A percentile compares a stretch with the other conserved stretches of the same genome.
Evolutionary conservation across 2,329 filamentous ascomycete species (phyloP).

Genomic region (Penicillium palitans): DNA sequence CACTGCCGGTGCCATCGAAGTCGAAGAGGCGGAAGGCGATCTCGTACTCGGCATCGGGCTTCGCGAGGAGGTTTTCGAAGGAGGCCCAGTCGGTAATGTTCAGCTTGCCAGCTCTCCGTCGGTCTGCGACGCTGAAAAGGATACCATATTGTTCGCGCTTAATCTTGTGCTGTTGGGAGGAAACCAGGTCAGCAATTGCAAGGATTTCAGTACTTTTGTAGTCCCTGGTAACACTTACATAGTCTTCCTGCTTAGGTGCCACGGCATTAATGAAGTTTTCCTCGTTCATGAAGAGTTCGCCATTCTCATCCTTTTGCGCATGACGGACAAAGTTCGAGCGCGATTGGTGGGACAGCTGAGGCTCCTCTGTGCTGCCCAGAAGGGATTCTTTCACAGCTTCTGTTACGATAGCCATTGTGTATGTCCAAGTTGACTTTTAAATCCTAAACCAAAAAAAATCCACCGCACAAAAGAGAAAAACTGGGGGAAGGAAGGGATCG

Average conservation of each 20-base stretch:
- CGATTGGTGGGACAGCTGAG: conserved; percentile 70
- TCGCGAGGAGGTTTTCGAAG: conserved; percentile 90
- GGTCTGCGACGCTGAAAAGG: conserved; percentile 88
- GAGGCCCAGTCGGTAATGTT: conserved; percentile 83
- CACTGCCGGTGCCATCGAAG: conserved; percentile 74
- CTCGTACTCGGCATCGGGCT: conserved; percentile 97
- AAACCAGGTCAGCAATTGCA: conserved; percentile 21
- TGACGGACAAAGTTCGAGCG: conserved; percentile 74
- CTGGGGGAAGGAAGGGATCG: conserved; percentile 18
- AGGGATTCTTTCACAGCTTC: conserved; percentile 78
- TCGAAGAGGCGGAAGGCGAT: conserved; percentile 98
- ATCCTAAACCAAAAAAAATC: conserved; percentile 2
- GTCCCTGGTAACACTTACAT: conserved; percentile 63
- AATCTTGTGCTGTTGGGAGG: conserved; percentile 79
- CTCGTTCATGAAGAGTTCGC: conserved; percentile 76
- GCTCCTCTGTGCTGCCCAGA: conserved; percentile 60
- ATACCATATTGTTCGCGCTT: conserved; percentile 92
- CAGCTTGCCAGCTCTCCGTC: conserved; percentile 69
- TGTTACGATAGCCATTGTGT: conserved; percentile 56
- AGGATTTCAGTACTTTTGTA: background rate
- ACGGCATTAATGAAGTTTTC: conserved; percentile 91
- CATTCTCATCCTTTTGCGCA: conserved; percentile 73
- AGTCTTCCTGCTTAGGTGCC: conserved; percentile 83
- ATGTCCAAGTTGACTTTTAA: conserved; percentile 16
- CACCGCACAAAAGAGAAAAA: conserved; percentile 14